Evolutionary conservation across 2,329 filamentous ascomycete species (phyloP).

Genomic region (Chaetomium sp.): DNA sequence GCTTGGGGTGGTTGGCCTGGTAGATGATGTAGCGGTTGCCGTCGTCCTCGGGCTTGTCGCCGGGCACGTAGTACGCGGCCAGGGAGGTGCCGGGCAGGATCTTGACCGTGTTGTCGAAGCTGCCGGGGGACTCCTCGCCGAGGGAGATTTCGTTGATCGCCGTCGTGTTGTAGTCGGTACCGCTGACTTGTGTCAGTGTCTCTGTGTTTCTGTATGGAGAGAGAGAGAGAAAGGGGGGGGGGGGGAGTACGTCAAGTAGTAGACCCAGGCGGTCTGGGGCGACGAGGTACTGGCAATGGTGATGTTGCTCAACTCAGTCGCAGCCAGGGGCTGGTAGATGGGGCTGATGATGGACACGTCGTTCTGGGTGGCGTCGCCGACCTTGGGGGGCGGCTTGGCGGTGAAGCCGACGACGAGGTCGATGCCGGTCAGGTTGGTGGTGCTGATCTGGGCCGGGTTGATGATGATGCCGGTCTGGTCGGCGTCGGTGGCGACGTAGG

Average conservation of each 20-base stretch:
- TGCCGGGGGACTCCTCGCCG: background rate
- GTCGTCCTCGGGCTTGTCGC: background rate
- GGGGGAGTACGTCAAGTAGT: background rate
- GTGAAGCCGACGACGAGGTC: background rate
- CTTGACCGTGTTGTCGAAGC: background rate
- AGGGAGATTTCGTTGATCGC: background rate
- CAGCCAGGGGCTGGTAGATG: background rate
- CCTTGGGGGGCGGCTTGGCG: background rate
- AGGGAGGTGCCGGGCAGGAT: background rate
- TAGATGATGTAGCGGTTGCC: background rate
- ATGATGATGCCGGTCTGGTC: background rate
- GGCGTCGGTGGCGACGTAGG: background rate
- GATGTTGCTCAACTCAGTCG: background rate
- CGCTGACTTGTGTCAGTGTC: background rate
- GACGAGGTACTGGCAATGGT: background rate
- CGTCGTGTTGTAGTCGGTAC: background rate
- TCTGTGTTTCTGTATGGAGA: no score
- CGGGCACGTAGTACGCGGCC: background rate
- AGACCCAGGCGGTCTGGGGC: background rate
- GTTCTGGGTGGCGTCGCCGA: background rate
- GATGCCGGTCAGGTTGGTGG: background rate
- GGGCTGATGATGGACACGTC: conserved; percentile 3
- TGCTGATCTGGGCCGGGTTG: background rate
- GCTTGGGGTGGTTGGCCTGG: background rate
- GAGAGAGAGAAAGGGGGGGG: background rate